Evolutionary conservation across 2,329 filamentous ascomycete genomes (phyloP).

Genomic region (Fusarium oligoseptatum): DNA sequence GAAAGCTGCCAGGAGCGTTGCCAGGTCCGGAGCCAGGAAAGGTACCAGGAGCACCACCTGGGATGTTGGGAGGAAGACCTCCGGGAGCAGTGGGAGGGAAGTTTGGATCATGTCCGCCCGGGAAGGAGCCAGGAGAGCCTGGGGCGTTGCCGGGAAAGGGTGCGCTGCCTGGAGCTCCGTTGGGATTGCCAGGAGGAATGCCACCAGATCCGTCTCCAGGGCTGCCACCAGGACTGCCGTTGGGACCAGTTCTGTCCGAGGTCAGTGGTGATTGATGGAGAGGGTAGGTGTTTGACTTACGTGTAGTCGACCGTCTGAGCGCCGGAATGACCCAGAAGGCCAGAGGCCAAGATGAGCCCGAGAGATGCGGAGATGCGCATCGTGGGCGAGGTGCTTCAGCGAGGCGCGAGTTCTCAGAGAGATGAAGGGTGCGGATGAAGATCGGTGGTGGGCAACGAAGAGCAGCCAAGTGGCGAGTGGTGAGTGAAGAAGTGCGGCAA

Average conservation of each 20-base stretch:
- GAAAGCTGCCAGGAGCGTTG: slow-evolving; percentile 15
- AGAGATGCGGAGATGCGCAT: slow-evolving; percentile 57
- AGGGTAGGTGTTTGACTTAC: slow-evolving; percentile 44
- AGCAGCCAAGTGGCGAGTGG: background rate
- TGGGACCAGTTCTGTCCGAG: slow-evolving; percentile 22
- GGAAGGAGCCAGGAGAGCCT: slow-evolving; percentile 33
- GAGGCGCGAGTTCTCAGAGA: background rate
- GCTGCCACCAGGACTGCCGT: slow-evolving; percentile 18
- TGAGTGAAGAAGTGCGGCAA: slow-evolving; percentile 24
- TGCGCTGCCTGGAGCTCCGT: slow-evolving; percentile 26
- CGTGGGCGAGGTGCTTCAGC: slow-evolving; percentile 35
- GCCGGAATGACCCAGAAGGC: slow-evolving; percentile 49
- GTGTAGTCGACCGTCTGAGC: slow-evolving; percentile 51
- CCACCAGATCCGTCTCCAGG: slow-evolving; percentile 24
- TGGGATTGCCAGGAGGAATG: slow-evolving; percentile 26
- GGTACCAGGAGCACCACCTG: slow-evolving; percentile 19
- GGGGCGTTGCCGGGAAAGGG: slow-evolving; percentile 26
- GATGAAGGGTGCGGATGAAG: background rate
- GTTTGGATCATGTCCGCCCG: slow-evolving; percentile 22
- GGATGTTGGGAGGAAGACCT: slow-evolving; percentile 23
- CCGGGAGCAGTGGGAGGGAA: slow-evolving; percentile 24
- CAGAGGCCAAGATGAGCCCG: slow-evolving; percentile 52
- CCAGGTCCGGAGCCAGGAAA: slow-evolving; percentile 12
- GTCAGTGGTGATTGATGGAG: slow-evolving; percentile 22
- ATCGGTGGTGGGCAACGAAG: background rate